A percentile compares a stretch with the other conserved stretches of the same genome.
These are phyloP conservation scores for Aspergillus spinulosporus DNA, from an alignment of 2,329 filamentous ascomycete species.

Conservation along the genomic window DNA sequence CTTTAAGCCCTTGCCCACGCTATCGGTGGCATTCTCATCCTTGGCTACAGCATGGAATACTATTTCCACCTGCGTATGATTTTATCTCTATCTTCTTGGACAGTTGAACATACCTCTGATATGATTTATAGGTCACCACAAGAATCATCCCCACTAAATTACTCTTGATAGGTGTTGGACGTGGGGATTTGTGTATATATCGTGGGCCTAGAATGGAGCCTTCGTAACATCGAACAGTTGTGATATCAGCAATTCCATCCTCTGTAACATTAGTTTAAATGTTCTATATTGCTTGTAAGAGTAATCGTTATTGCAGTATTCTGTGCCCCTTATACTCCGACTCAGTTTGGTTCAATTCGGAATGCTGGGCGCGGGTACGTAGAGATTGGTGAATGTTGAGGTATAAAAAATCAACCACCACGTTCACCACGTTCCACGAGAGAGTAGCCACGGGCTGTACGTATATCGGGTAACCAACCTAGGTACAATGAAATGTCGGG, in stretches of 20 bases:
- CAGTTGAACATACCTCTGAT: constrained; percentile 10
- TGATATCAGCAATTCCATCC: constrained; percentile 10
- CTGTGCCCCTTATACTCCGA: not conserved
- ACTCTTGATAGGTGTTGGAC: constrained; percentile 19
- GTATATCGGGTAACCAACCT: not conserved
- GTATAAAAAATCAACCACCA: not conserved
- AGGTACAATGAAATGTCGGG: not conserved
- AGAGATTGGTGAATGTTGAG: not conserved
- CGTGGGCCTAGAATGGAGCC: constrained; percentile 34
- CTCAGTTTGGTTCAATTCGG: not conserved
- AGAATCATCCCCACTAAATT: constrained; percentile 97
- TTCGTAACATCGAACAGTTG: constrained; percentile 31
- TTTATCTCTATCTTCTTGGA: not conserved
- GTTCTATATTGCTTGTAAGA: not conserved
- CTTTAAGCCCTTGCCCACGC: constrained; percentile 79
- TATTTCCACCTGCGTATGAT: constrained; percentile 97
- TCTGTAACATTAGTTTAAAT: constrained; percentile 2
- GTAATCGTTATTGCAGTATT: not conserved
- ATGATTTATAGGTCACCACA: constrained; percentile 80
- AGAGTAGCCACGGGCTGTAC: no score
- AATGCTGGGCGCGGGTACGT: not conserved
- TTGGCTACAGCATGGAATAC: constrained; percentile 98
- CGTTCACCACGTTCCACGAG: not conserved
- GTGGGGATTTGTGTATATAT: constrained; percentile 44
- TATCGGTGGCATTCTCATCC: constrained; percentile 71